Evolutionary conservation across 306 rosid species (phyloP), one percentile per base, ranked within the genome.

Genomic region (Trichosanthes cucumerina): DNA sequence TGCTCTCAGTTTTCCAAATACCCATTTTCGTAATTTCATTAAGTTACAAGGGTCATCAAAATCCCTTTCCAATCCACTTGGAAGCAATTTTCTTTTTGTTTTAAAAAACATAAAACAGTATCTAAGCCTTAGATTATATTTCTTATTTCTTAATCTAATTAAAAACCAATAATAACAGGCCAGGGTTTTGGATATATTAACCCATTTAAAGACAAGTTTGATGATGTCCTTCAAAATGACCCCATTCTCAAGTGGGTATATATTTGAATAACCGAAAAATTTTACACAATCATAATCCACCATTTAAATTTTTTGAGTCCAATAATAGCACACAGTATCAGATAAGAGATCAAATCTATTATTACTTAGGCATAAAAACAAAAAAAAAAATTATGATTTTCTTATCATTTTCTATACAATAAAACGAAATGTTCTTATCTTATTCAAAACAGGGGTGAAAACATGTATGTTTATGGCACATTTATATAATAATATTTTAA

Each of bases 101-200:
- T n/a, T n/a, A n/a, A 4, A 9, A 21, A 21, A 11, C 5, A 41
- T 4, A 69, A 36, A 21, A 65, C 54, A 39, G 5, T 1, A 69
- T 69, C 75, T 69, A 69, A 69, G 34, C 75, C 34, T 69, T 39
- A 69, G 75, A 69, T 69, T 68, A 23, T 34, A 41, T n/a, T 69
- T 21, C 24, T 13, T 43, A 66, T 38, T 33, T 28, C 34, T 64
- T 64, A 64, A 19, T 66, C 3, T 19, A 39, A 66, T 38, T 66
- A 28, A 28, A 31, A 33, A 62, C 31, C 4, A 62, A 62, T 13
- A 15, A 31, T 3, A 6, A 1, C 1, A 28, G 1, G 39, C 9
- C 9, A 23, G n/a, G 38, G 31, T 28, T 62, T 62, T 62, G 69
- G 9, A 28, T 62, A 62, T 28, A 62, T 28, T 62, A 62, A n/a